A percentile compares a stretch with the other conserved stretches of the same genome.
Conservation (phyloP, 495 filamentous ascomycete genomes). For the Trichoderma reesei region DNA sequence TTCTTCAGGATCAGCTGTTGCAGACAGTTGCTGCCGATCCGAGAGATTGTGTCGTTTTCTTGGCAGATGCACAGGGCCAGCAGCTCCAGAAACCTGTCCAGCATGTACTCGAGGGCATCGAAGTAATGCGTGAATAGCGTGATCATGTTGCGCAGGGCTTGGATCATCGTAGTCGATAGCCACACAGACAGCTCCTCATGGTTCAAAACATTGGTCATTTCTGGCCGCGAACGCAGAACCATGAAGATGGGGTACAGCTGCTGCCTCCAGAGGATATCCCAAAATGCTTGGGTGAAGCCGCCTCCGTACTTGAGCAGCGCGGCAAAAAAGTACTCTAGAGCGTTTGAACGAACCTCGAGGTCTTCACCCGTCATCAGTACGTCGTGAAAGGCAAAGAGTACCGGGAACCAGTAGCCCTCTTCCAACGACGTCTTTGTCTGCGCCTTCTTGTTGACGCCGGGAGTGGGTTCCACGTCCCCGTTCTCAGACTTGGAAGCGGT, state of each 20-base stretch:
- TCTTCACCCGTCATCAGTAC: constrained; percentile 99
- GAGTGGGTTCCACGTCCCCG: constrained; percentile 12
- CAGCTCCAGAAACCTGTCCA: constrained; percentile 87
- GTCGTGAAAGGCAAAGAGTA: constrained; percentile 97
- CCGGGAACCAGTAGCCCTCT: constrained; percentile 97
- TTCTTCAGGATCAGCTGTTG: constrained; percentile 95
- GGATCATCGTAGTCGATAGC: constrained; percentile 99
- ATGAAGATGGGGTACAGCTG: constrained; percentile 97
- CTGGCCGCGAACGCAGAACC: constrained; percentile 87
- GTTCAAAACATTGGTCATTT: constrained; percentile 86
- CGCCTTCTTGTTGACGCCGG: constrained; percentile 20
- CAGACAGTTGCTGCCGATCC: constrained; percentile 95
- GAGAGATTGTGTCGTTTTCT: constrained; percentile 95
- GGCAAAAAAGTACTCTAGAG: constrained; percentile 92
- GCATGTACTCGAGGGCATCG: constrained; percentile 89
- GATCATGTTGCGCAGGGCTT: constrained; percentile 96
- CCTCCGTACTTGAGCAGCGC: constrained; percentile 81
- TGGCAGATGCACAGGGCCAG: constrained; percentile 95
- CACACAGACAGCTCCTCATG: constrained; percentile 98
- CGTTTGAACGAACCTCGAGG: constrained; percentile 90
- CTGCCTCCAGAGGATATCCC: constrained; percentile 97
- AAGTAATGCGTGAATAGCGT: constrained; percentile 98
- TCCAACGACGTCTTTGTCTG: constrained; percentile 64
- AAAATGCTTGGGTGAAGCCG: constrained; percentile 88
- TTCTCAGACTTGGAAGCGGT: constrained; percentile 25